Evolutionary conservation across 257 asterid genomes (phyloP).

Genomic region (Ocimum tenuiflorum): DNA sequence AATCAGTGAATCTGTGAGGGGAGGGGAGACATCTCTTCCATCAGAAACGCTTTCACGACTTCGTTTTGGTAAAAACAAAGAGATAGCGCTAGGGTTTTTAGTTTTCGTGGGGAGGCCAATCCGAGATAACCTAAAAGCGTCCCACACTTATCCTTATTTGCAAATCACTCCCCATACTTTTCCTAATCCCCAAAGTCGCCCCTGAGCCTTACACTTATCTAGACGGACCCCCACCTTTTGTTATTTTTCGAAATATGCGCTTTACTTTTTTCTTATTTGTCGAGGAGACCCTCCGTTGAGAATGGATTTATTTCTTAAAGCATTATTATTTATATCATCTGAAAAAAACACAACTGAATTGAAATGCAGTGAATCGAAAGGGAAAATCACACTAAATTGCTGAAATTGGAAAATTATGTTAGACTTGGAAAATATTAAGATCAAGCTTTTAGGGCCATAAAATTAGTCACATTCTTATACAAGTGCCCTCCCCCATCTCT

Average conservation of each 20-base stretch:
- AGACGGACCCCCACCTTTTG: not conserved
- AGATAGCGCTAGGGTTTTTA: conserved; percentile 39
- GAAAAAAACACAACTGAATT: too few relatives aligned
- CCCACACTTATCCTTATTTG: conserved; percentile 12
- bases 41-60: conserved; percentile 37
- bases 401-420: too few relatives aligned
- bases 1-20: conserved; percentile 22
- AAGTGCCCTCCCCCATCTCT: too few relatives aligned
- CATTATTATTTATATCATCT: too few relatives aligned
- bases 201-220: not conserved
- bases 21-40: conserved; percentile 20
- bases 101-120: conserved; percentile 10
- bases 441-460: too few relatives aligned
- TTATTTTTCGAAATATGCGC: not conserved
- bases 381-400: too few relatives aligned
- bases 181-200: not conserved
- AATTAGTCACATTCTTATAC: too few relatives aligned
- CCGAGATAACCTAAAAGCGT: conserved; percentile 21
- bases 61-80: conserved; percentile 20
- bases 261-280: too few relatives aligned
- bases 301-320: too few relatives aligned
- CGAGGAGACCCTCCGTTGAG: too few relatives aligned
- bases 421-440: too few relatives aligned
- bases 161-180: not conserved
- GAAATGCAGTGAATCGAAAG: too few relatives aligned